Conservation (phyloP, 1,284 basidiomycete genomes). For the Anthracocystis walkeri region DNA sequence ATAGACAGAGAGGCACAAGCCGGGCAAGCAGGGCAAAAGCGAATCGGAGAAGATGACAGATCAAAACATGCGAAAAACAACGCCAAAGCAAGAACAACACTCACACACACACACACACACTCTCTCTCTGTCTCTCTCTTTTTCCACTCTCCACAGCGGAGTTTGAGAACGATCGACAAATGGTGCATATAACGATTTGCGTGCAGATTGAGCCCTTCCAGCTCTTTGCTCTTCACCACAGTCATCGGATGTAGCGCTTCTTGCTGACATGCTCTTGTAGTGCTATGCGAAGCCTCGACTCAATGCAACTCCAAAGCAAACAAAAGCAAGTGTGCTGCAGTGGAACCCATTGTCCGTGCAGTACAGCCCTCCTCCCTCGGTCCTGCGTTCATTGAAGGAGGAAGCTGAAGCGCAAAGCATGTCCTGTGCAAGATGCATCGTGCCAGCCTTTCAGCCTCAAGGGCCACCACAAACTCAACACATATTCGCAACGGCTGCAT, state of each 20-base stretch:
- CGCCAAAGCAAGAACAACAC: slow-evolving; percentile 15
- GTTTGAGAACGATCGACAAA: slow-evolving; percentile 30
- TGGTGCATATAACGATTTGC: slow-evolving; percentile 25
- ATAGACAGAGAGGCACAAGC: slow-evolving; percentile 3
- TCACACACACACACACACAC: too few relatives aligned
- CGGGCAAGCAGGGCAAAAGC: background rate
- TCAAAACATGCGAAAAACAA: slow-evolving; percentile 26
- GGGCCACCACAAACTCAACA: background rate
- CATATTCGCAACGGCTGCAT: background rate
- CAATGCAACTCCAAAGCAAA: background rate
- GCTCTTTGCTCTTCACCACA: background rate
- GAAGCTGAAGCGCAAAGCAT: background rate
- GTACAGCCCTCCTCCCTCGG: background rate
- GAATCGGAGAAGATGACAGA: slow-evolving; percentile 23
- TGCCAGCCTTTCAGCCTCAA: slow-evolving; percentile 16
- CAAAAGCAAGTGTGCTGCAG: background rate
- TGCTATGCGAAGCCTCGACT: background rate
- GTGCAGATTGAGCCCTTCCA: background rate
- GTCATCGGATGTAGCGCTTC: background rate
- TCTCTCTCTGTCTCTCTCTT: background rate
- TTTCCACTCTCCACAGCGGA: slow-evolving; percentile 10
- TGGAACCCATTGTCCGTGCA: background rate
- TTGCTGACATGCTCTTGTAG: background rate
- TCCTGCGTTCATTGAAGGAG: background rate
- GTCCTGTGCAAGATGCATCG: slow-evolving; percentile 10